Base-by-base conservation (phyloP, 2,329 filamentous ascomycete genomes). In the Penicillium sp. region DNA sequence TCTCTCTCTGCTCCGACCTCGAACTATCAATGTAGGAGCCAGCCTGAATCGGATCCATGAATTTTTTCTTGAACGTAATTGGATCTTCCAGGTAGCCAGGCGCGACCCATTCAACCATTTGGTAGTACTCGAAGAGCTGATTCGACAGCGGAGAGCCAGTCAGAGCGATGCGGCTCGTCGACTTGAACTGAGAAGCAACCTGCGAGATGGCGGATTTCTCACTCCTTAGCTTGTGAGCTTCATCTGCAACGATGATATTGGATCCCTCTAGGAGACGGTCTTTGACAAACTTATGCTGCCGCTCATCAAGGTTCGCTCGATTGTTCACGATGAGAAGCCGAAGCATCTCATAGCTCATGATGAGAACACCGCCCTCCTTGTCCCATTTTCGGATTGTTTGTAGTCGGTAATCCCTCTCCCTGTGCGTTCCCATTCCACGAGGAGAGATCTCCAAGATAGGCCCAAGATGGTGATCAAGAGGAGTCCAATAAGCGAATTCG, bases 71-170 rank as follows among this genome's bases (percentile, higher is more conserved):
- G 73, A 97, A 97, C 68, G 93, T 88, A 0, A 75, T 68, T 10
- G 82, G 75, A 3, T 84, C 82, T 0, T 91, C 92, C 2, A 96
- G 81, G 71, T 91, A 96, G 25, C 86, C 86, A 0, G 90, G 90
- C 1, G 91, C 88, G 53, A 95, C 87, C 91, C 92, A 96, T 63
- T 93, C 85, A 59, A 96, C 89, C 86, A 96, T 91, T n/a, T 87
- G 79, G 70, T 88, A 92, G 70, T 96, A 96, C 68, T 97, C 93
- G 31, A 84, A 79, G 0, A 96, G 86, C 54, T 91, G 90, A 70
- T 96, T 97, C 4, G 90, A 88, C 54, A 97, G 79, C 0, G 93
- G 93, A 0, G 92, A 94, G 0, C 92, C 93, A 0, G 92, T 96
- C 62, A 97, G 80, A 5, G 92, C 93, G 64, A 97, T 90, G 11